These are phyloP conservation scores for Solanum peruvianum DNA, from an alignment of 257 asterid genomes.

Conservation along the genomic window DNA sequence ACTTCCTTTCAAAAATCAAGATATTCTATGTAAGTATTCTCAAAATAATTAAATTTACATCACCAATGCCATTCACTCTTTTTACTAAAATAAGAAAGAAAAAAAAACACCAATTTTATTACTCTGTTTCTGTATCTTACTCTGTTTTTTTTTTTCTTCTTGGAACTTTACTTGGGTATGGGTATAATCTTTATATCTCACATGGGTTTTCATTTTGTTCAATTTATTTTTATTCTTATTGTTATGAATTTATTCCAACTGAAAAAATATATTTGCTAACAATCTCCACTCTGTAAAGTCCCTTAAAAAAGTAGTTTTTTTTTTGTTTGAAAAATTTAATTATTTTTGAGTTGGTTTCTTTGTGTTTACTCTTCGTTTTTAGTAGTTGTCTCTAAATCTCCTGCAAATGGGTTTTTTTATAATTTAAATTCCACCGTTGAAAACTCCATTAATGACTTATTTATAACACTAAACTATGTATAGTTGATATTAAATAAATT, in stretches of 20 bases:
- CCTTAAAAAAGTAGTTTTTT: neutral
- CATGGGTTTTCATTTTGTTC: neutral
- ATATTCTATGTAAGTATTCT: conserved; percentile 20
- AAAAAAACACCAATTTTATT: neutral
- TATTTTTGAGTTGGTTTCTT: conserved; percentile 2
- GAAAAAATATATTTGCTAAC: neutral
- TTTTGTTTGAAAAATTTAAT: neutral
- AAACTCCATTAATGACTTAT: conserved; percentile 9
- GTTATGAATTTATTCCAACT: neutral
- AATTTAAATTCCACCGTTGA: conserved; percentile 6
- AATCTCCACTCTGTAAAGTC: conserved; percentile 45
- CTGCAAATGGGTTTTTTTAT: conserved; percentile 45
- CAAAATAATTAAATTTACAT: neutral
- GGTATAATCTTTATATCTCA: neutral
- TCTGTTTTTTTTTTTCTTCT: neutral
- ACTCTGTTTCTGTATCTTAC: neutral
- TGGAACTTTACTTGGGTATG: neutral
- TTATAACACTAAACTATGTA: conserved; percentile 8
- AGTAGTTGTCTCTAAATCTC: conserved; percentile 44
- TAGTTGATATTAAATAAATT: conserved; percentile 12
- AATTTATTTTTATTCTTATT: neutral
- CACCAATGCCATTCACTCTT: conserved; percentile 13
- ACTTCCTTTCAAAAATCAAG: neutral
- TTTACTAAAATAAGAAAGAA: neutral
- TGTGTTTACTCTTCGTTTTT: conserved; percentile 11